phyloP scores from a whole-genome alignment of 768 basidiomycete species.

The Mycena capillaripes region DNA sequence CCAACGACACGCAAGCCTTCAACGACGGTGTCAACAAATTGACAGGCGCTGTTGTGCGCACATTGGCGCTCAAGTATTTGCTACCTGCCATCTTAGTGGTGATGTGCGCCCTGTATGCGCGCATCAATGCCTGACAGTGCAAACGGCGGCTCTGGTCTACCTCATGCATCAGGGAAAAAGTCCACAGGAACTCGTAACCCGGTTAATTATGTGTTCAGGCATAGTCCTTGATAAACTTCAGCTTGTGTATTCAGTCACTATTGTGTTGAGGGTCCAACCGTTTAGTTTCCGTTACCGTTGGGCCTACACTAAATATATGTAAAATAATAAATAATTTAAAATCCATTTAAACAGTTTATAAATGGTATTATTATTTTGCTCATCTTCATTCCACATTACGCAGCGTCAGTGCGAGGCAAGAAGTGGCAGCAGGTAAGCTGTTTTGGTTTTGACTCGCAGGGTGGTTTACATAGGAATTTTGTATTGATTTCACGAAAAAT shows the following conservation, averaged over 20 bases:
- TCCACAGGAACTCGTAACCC: not conserved
- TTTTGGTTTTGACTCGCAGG: too few species aligned
- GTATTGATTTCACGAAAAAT: too few species aligned
- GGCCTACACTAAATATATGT: too few species aligned
- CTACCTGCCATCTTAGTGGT: slow-evolving; percentile 11
- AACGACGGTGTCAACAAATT: not conserved
- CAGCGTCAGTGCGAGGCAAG: too few species aligned
- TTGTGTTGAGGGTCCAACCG: not conserved
- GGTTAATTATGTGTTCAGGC: not conserved
- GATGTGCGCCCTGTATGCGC: slow-evolving; percentile 11
- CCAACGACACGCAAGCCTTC: slow-evolving; percentile 20
- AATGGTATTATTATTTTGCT: too few species aligned
- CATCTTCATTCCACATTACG: too few species aligned
- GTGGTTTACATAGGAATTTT: too few species aligned
- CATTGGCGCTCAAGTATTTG: slow-evolving; percentile 11
- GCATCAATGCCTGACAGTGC: slow-evolving; percentile 5
- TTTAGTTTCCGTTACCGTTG: too few species aligned
- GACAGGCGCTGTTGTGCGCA: slow-evolving; percentile 1
- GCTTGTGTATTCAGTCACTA: not conserved
- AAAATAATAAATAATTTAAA: too few species aligned
- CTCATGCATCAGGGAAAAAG: not conserved
- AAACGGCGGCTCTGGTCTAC: too few species aligned
- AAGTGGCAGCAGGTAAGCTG: too few species aligned
- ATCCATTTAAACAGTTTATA: too few species aligned
- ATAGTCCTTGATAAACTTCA: not conserved